Percentiles rank a stretch among this genome's conserved stretches.
Evolutionary conservation across 495 filamentous ascomycete species (phyloP).

Genomic region (Aspergillus hancockii): DNA sequence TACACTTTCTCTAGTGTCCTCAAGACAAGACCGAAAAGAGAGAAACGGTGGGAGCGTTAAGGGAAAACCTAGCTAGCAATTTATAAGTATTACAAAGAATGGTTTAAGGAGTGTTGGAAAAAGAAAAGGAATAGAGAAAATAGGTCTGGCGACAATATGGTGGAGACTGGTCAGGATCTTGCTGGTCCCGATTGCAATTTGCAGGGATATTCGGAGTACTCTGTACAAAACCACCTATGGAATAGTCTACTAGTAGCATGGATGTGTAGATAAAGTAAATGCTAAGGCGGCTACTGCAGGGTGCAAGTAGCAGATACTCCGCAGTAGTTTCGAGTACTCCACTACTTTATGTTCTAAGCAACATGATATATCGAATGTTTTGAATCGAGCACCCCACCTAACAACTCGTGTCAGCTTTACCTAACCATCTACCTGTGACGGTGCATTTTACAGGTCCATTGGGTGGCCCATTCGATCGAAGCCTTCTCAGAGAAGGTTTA

Average conservation of each 20-base stretch:
- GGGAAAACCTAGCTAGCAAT: background rate
- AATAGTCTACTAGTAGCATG: background rate
- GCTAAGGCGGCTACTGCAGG: background rate
- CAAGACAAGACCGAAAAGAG: background rate
- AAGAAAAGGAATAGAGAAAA: background rate
- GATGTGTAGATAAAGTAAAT: background rate
- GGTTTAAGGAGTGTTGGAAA: background rate
- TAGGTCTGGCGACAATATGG: background rate
- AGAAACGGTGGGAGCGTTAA: background rate
- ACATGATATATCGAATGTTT: constrained; percentile 1
- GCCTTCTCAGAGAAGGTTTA: background rate
- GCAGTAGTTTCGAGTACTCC: constrained; percentile 1
- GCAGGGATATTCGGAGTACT: background rate
- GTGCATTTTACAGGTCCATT: background rate
- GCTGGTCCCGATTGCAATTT: background rate
- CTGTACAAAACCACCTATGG: background rate
- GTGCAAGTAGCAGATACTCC: background rate
- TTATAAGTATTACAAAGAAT: background rate
- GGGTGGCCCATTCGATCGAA: background rate
- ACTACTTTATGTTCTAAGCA: background rate
- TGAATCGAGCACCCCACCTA: background rate
- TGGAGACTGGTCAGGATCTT: background rate
- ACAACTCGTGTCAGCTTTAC: background rate
- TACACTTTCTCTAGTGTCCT: no score
- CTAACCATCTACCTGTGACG: background rate